phyloP scores from a whole-genome alignment of 208 protist genomes.

The Naegleria lovaniensis region DNA sequence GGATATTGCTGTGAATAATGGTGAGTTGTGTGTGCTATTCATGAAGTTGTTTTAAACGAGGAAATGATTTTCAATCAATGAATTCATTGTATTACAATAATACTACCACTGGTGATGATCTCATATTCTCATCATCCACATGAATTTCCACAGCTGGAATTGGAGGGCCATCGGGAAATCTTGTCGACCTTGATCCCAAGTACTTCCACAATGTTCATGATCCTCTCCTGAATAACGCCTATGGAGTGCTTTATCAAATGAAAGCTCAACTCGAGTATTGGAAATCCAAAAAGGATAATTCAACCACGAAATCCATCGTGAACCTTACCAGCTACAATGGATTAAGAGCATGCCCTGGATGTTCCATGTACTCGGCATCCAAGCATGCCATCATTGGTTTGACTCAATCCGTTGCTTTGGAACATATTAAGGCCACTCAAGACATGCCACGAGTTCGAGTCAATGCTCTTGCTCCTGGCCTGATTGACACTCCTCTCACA shows the following conservation, averaged over 20 bases:
- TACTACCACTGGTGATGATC: too few relatives aligned
- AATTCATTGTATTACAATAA: too few relatives aligned
- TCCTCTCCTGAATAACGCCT: neutral
- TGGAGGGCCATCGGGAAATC: neutral
- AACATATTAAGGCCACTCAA: neutral
- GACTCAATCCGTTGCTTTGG: neutral
- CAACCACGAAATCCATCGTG: neutral
- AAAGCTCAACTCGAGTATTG: neutral
- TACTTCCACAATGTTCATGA: neutral
- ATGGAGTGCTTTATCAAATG: neutral
- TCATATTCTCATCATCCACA: too few relatives aligned
- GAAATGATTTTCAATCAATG: too few relatives aligned
- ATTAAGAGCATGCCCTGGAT: neutral
- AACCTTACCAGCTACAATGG: neutral
- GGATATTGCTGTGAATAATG: constrained; percentile 17
- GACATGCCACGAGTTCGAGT: neutral
- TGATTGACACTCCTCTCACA: neutral
- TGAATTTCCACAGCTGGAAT: neutral
- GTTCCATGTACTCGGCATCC: neutral
- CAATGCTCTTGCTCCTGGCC: neutral
- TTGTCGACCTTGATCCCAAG: neutral
- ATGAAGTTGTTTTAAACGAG: neutral
- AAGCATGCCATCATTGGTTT: constrained; percentile 4
- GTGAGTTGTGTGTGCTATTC: neutral
- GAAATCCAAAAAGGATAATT: neutral